Percentiles rank a stretch among this genome's conserved stretches.
Evolutionary conservation across 2,329 filamentous ascomycete genomes (phyloP).

Genomic region (Diaporthe amygdali): DNA sequence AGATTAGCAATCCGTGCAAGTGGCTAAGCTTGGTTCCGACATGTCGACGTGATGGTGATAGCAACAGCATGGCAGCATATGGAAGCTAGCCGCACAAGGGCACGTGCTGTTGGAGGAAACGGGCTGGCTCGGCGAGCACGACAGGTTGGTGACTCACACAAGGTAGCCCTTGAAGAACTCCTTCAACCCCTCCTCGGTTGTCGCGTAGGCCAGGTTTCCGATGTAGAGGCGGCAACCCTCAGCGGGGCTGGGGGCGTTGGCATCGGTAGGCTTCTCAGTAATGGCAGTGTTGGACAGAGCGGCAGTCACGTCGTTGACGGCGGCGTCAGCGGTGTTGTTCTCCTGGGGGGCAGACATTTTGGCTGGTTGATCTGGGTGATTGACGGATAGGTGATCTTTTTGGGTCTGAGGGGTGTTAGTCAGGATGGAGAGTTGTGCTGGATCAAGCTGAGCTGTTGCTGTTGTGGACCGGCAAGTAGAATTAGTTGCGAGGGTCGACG

Average conservation of each 20-base stretch:
- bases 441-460: conserved; percentile 19
- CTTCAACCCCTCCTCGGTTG: conserved; percentile 99
- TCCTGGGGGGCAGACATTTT: conserved; percentile 87
- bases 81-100: not conserved
- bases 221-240: conserved; percentile 99
- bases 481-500: conserved; percentile 40
- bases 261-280: conserved; percentile 67
- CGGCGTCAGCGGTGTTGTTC: conserved; percentile 66
- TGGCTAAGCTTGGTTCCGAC: too few relatives aligned
- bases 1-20: conserved; percentile 38
- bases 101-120: not conserved
- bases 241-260: conserved; percentile 94
- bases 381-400: conserved; percentile 38
- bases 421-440: conserved; percentile 42
- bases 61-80: not conserved
- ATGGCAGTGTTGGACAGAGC: conserved; percentile 76
- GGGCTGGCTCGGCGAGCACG: not conserved
- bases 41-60: not conserved
- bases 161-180: conserved; percentile 99
- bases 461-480: conserved; percentile 39
- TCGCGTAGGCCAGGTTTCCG: conserved; percentile 99
- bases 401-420: conserved; percentile 47
- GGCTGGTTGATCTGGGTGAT: conserved; percentile 44
- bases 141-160: conserved; percentile 74
- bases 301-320: conserved; percentile 79